phyloP scores from a whole-genome alignment of 148 eudicot species.

The Drosera capensis region DNA sequence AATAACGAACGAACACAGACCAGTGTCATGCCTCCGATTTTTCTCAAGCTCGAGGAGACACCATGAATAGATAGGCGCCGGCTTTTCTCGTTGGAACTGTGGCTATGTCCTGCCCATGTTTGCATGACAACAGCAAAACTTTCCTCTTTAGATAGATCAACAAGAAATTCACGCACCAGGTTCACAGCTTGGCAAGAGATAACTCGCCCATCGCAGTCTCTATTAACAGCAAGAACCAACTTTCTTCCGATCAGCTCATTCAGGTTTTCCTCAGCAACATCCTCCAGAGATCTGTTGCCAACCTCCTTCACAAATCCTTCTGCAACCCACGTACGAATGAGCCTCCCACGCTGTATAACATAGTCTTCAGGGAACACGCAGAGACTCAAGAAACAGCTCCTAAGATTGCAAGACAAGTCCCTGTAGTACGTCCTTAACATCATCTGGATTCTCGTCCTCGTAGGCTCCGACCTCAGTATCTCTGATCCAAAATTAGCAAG shows the following conservation, averaged over 20 bases:
- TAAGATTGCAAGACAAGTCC: slow-evolving; percentile 9
- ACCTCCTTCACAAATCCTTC: neutral
- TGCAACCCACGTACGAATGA: slow-evolving; percentile 7
- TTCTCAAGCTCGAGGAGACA: slow-evolving; percentile 1
- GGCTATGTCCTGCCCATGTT: neutral
- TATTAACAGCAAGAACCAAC: neutral
- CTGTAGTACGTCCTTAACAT: slow-evolving; percentile 7
- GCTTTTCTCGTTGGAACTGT: neutral
- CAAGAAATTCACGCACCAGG: slow-evolving; percentile 2
- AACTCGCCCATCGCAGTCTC: neutral
- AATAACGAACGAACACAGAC: slow-evolving; percentile 12
- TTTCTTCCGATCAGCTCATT: slow-evolving; percentile 1
- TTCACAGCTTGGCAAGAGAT: neutral
- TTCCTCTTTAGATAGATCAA: slow-evolving; percentile 11
- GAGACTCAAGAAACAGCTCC: slow-evolving; percentile 9
- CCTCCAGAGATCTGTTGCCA: neutral
- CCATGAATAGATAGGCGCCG: slow-evolving; percentile 16
- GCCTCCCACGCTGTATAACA: slow-evolving; percentile 2
- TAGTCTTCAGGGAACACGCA: slow-evolving; percentile 1
- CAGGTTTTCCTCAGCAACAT: neutral
- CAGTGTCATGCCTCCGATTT: neutral
- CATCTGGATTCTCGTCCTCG: slow-evolving; percentile 5
- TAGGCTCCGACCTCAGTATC: neutral
- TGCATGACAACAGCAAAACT: slow-evolving; percentile 4
- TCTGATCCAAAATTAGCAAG: neutral